These are phyloP conservation scores for Vigna mungo DNA, from an alignment of 306 rosid genomes.

Conservation along the genomic window DNA sequence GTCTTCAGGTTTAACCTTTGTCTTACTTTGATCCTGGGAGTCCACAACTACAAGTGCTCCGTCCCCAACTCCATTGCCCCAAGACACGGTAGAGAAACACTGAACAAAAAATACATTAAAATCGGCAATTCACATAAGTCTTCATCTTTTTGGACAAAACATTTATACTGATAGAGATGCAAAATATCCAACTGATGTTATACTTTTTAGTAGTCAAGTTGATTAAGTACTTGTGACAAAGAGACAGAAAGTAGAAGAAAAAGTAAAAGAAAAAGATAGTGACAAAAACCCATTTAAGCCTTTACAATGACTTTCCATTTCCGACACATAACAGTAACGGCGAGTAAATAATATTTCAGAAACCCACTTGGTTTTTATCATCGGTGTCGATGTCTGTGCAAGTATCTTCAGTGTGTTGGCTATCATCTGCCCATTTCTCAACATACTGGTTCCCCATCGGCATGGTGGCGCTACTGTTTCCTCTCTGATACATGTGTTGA, in stretches of 20 bases:
- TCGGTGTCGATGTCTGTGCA: slow-evolving; percentile 83
- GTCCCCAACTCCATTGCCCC: slow-evolving; percentile 63
- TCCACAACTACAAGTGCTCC: slow-evolving; percentile 64
- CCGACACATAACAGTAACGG: not conserved
- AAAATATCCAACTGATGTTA: not conserved
- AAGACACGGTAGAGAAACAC: slow-evolving; percentile 36
- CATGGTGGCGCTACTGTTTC: slow-evolving; percentile 38
- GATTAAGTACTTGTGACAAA: not conserved
- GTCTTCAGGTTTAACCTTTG: slow-evolving; percentile 61
- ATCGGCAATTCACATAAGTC: not conserved
- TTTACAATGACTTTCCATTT: not conserved
- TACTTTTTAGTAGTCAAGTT: not conserved
- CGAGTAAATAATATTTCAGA: not conserved
- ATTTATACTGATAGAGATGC: no score
- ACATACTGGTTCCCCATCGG: slow-evolving; percentile 56
- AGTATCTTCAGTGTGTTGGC: slow-evolving; percentile 82
- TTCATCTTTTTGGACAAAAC: no score
- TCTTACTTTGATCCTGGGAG: slow-evolving; percentile 62
- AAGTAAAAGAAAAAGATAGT: not conserved
- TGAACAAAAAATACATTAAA: not conserved
- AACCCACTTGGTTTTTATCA: slow-evolving; percentile 65
- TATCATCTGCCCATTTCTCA: slow-evolving; percentile 83
- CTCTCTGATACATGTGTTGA: slow-evolving; percentile 51
- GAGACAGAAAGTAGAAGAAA: no score
- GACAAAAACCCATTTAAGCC: not conserved